phyloP scores from a whole-genome alignment of 352 stramenopile genomes.

The Phytophthora nicotianae region DNA sequence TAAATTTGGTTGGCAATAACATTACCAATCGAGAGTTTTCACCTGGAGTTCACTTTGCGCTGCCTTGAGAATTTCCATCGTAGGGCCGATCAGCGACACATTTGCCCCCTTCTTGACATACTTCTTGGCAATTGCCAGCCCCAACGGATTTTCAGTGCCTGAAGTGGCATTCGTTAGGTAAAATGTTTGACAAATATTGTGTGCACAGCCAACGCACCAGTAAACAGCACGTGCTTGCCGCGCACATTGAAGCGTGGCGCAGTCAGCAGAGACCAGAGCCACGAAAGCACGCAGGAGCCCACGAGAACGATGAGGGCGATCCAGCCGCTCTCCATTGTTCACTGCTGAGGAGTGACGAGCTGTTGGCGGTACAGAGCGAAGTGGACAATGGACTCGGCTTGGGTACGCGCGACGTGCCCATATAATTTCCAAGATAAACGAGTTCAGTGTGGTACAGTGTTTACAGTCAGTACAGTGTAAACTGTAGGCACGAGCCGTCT shows the following conservation, averaged over 20 bases:
- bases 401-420: neutral
- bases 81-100: slow-evolving; percentile 54
- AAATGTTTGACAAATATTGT: neutral
- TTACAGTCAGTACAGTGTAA: too few species aligned
- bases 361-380: slow-evolving; percentile 1
- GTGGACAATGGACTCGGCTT: neutral
- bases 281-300: slow-evolving; percentile 45
- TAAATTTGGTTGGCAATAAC: too few species aligned
- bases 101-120: slow-evolving; percentile 58
- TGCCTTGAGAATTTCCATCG: slow-evolving; percentile 37
- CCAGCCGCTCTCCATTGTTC: slow-evolving; percentile 37
- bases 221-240: slow-evolving; percentile 67
- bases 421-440: slow-evolving; percentile 10
- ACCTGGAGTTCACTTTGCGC: slow-evolving; percentile 46
- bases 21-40: too few species aligned
- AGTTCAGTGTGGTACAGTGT: slow-evolving; percentile 16
- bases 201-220: slow-evolving; percentile 26
- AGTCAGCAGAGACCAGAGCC: slow-evolving; percentile 48
- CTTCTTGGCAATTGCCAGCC: slow-evolving; percentile 67
- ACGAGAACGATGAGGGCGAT: slow-evolving; percentile 46
- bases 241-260: slow-evolving; percentile 57
- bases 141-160: slow-evolving; percentile 49
- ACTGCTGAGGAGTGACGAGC: neutral
- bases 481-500: neutral
- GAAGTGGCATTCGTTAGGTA: slow-evolving; percentile 10